Evolutionary conservation across 768 basidiomycete species (phyloP).

Genomic region (Xerocomus spinulosus): DNA sequence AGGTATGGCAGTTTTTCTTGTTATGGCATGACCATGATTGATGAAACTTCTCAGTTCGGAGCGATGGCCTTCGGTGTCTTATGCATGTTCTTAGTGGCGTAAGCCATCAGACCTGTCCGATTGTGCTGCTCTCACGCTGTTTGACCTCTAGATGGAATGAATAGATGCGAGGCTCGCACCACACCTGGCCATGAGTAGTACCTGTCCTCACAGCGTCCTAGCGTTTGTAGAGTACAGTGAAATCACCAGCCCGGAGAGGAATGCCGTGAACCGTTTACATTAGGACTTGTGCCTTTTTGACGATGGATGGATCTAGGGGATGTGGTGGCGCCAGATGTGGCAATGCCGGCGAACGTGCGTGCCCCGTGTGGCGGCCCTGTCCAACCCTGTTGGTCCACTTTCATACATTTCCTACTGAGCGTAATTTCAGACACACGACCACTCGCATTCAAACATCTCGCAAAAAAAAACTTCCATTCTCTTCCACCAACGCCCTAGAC

Average conservation of each 20-base stretch:
- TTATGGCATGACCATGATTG: constrained; percentile 15
- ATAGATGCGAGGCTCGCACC: constrained; percentile 35
- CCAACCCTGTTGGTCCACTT: constrained; percentile 18
- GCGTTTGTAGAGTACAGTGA: constrained; percentile 8
- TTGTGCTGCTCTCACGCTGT: constrained; percentile 17
- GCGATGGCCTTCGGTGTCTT: constrained; percentile 88
- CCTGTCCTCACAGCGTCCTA: constrained; percentile 1
- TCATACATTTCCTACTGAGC: constrained; percentile 19
- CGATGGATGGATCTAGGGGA: constrained; percentile 16
- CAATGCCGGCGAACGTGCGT: constrained; percentile 39
- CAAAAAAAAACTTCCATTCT: constrained; percentile 21
- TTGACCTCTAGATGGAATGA: constrained; percentile 65
- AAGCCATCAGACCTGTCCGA: constrained; percentile 37
- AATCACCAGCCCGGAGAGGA: constrained; percentile 2
- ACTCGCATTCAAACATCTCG: constrained; percentile 13
- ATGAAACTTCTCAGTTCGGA: constrained; percentile 51
- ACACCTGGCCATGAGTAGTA: not conserved
- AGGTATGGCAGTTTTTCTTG: constrained; percentile 44
- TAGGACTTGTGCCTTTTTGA: constrained; percentile 7
- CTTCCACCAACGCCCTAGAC: constrained; percentile 1
- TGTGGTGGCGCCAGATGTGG: constrained; percentile 17
- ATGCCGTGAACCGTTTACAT: constrained; percentile 30
- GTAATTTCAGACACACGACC: constrained; percentile 39
- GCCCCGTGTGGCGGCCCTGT: constrained; percentile 14
- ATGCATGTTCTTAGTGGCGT: constrained; percentile 93